Evolutionary conservation across 441 rosid genomes (phyloP), one percentile per base, ranked within the genome.

Genomic region (Mallotus japonicus): DNA sequence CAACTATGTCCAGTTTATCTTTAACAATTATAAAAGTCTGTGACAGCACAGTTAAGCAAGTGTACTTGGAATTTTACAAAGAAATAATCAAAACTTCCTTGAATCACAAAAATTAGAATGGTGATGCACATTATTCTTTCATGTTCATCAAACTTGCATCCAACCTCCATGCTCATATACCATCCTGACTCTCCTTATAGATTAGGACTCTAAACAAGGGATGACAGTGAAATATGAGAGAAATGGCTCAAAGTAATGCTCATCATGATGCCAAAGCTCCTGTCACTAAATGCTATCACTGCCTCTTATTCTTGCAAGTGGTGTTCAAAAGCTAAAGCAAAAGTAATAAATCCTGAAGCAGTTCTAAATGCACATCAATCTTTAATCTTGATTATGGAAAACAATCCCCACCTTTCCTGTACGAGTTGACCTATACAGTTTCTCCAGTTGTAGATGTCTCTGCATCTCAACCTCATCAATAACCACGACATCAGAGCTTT

Each of bases 391-490:
- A 62, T 11, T 34, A 51, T 2, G 56, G 55, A 0, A 54, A 80
- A 74, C 72, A 13, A 44, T 34, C 66, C 16, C 12, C 67, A 92
- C 97, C 95, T 87, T 92, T 17, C 85, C 92, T 7, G 92, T 76
- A 62, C 97, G 97, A 76, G 99, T 91, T 56, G 89, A 79, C 56
- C 88, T 84, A 84, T 95, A 90, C 68, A 92, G 85, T 69, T 95
- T 95, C 67, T 95, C 97, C 55, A 95, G 84, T 69, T 92, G 94
- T 17, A 90, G 95, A 85, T 94, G 99, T 60, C 97, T 89, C 73
- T 92, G 97, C 97, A 92, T 75, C 86, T 92, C 99, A 3, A 90
- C 80, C 84, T 90, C 97, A 71, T 94, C 99, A 71, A 89, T 89
- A 70, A 92, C 94, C 87, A 92, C 65, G 15, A 87, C 92, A 81